These are phyloP conservation scores for Debaryomyces maramus DNA, from an alignment of 805 yeast genomes.

Conservation along the genomic window DNA sequence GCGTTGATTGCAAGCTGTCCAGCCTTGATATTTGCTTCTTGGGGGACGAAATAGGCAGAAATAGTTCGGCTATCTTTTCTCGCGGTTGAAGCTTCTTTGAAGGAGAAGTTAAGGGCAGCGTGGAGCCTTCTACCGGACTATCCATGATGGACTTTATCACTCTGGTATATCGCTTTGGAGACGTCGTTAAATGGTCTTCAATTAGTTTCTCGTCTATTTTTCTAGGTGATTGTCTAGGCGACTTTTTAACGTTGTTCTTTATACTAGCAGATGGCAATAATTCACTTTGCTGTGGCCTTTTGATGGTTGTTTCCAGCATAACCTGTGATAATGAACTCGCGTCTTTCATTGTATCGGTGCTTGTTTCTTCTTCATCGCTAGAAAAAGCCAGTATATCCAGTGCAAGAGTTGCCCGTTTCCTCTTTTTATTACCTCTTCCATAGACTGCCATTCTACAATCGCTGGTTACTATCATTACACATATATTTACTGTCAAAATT, in stretches of 20 bases:
- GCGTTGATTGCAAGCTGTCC: neutral
- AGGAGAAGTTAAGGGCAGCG: neutral
- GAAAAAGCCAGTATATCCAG: conserved; percentile 10
- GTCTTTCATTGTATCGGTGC: neutral
- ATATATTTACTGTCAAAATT: neutral
- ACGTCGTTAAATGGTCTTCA: conserved; percentile 14
- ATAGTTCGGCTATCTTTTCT: neutral
- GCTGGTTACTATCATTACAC: neutral
- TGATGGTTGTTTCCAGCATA: conserved; percentile 1
- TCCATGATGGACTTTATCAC: conserved; percentile 7
- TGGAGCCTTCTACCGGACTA: neutral
- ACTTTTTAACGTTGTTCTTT: neutral
- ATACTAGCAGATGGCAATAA: conserved; percentile 6
- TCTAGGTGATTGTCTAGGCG: conserved; percentile 2
- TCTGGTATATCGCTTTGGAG: conserved; percentile 17
- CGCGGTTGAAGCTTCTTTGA: neutral
- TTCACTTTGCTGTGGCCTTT: neutral
- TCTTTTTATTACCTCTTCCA: conserved; percentile 9
- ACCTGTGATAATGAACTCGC: conserved; percentile 1
- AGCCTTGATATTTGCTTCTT: neutral
- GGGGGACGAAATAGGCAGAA: conserved; percentile 3
- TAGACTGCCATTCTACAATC: conserved; percentile 13
- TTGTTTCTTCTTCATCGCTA: conserved; percentile 15
- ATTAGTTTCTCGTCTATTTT: conserved; percentile 1
- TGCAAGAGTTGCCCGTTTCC: conserved; percentile 1